Percentiles rank a stretch among this genome's conserved stretches.
These are phyloP conservation scores for Leccinum rimulosum DNA, from an alignment of 768 basidiomycete species.

Conservation along the genomic window DNA sequence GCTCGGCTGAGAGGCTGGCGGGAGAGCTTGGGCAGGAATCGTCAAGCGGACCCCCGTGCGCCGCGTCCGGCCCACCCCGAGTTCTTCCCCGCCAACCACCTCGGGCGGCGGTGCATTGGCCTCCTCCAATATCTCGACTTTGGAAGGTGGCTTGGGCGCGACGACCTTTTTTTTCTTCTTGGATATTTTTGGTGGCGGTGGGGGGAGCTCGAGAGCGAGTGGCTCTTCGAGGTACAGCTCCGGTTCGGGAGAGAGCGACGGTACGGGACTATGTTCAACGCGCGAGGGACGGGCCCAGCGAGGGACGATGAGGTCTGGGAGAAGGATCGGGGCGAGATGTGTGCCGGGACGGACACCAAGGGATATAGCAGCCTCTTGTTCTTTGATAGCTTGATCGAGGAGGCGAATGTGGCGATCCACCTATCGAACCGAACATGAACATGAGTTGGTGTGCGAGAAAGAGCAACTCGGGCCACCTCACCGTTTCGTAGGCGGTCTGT, in stretches of 20 bases:
- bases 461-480: slow-evolving; percentile 33
- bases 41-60: slow-evolving; percentile 33
- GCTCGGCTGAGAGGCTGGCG: slow-evolving; percentile 11
- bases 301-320: slow-evolving; percentile 62
- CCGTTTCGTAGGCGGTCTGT: slow-evolving; percentile 66
- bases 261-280: slow-evolving; percentile 42
- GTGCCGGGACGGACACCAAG: slow-evolving; percentile 54
- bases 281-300: slow-evolving; percentile 48
- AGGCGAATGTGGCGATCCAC: slow-evolving; percentile 78
- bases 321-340: slow-evolving; percentile 50
- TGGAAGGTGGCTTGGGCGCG: slow-evolving; percentile 30
- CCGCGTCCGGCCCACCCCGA: slow-evolving; percentile 15
- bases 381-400: slow-evolving; percentile 70
- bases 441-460: background rate
- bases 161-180: slow-evolving; percentile 26
- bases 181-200: slow-evolving; percentile 14
- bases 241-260: slow-evolving; percentile 33
- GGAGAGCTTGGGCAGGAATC: slow-evolving; percentile 32
- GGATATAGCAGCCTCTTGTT: slow-evolving; percentile 54
- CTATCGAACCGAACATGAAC: slow-evolving; percentile 34
- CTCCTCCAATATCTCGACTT: slow-evolving; percentile 18
- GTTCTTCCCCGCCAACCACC: slow-evolving; percentile 11
- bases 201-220: slow-evolving; percentile 6
- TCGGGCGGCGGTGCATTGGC: slow-evolving; percentile 1
- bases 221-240: slow-evolving; percentile 19